These are phyloP conservation scores for Botrytis galanthina DNA, from an alignment of 2,329 filamentous ascomycete species.

Conservation along the genomic window DNA sequence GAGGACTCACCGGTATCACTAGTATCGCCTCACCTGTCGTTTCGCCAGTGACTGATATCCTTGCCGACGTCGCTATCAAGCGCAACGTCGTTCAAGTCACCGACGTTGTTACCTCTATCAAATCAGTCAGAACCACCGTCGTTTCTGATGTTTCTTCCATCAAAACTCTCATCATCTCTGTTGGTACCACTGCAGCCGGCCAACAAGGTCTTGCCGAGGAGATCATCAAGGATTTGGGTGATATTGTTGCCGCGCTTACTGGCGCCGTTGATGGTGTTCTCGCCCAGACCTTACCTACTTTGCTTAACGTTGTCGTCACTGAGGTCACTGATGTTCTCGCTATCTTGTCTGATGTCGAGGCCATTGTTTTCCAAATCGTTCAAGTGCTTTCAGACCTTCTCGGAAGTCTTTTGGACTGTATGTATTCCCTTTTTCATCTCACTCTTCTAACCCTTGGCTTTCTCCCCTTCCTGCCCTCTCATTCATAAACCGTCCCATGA, in stretches of 20 bases:
- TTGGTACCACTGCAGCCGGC: not conserved
- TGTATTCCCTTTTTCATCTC: not conserved
- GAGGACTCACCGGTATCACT: not conserved
- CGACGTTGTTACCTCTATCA: not conserved
- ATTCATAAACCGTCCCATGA: too few species aligned
- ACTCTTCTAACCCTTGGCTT: too few species aligned
- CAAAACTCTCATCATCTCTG: not conserved
- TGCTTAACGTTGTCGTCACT: not conserved
- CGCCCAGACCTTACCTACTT: not conserved
- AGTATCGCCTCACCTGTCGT: not conserved
- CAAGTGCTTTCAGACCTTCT: not conserved
- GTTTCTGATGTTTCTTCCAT: not conserved
- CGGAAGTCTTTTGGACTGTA: not conserved
- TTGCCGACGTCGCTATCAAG: too few species aligned
- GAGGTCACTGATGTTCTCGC: not conserved
- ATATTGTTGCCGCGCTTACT: not conserved
- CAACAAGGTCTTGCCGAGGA: not conserved
- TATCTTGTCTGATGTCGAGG: not conserved
- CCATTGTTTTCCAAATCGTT: not conserved
- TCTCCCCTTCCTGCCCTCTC: not conserved
- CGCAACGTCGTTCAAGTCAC: not conserved
- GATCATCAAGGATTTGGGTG: not conserved
- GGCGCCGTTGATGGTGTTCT: not conserved
- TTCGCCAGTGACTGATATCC: not conserved
- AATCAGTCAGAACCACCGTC: not conserved